These are phyloP conservation scores for Cornus florida DNA, from an alignment of 148 eudicot genomes.

Conservation along the genomic window DNA sequence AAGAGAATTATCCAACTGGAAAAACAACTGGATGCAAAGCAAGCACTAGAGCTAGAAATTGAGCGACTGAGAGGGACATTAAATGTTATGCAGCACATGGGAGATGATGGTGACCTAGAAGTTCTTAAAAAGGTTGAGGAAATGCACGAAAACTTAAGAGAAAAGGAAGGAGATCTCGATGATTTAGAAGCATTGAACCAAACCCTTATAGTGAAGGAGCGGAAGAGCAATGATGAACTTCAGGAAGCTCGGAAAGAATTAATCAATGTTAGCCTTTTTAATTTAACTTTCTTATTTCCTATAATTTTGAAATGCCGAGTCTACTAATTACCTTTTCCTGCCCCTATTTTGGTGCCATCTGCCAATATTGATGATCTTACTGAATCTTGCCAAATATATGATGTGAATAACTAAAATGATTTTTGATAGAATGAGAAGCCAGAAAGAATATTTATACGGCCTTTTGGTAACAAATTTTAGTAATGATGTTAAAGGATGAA, in stretches of 20 bases:
- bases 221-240: slow-evolving; percentile 85
- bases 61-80: slow-evolving; percentile 65
- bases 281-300: too few species aligned
- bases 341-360: too few species aligned
- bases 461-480: too few species aligned
- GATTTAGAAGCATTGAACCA: slow-evolving; percentile 73
- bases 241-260: slow-evolving; percentile 96
- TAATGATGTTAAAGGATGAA: too few species aligned
- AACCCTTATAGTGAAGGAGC: slow-evolving; percentile 75
- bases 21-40: slow-evolving; percentile 75
- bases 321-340: too few species aligned
- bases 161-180: slow-evolving; percentile 72
- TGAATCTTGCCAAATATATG: too few species aligned
- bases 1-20: slow-evolving; percentile 71
- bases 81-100: slow-evolving; percentile 79
- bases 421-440: too few species aligned
- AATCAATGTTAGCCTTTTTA: slow-evolving; percentile 53
- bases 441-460: too few species aligned
- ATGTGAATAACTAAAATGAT: too few species aligned
- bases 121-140: slow-evolving; percentile 63
- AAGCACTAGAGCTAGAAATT: slow-evolving; percentile 82
- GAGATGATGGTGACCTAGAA: slow-evolving; percentile 73
- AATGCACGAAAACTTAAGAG: slow-evolving; percentile 61
- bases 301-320: too few species aligned
- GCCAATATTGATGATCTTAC: too few species aligned